Percentiles rank a stretch among this genome's conserved stretches.
phyloP scores from a whole-genome alignment of 139 green algal species.

The Micractinium conductrix region DNA sequence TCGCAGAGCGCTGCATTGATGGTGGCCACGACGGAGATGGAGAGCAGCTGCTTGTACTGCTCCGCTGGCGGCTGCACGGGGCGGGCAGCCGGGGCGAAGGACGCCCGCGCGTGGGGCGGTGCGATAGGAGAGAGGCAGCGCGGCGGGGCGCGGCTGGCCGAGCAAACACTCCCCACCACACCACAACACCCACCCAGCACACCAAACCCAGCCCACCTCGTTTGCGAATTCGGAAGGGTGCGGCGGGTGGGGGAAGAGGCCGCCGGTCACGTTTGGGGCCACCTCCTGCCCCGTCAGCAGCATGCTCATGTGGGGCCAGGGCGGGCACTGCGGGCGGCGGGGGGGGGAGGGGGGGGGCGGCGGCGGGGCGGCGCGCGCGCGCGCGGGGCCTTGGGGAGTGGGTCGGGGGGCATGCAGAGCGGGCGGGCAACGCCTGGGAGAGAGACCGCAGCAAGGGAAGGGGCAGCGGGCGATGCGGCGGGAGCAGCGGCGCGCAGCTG shows the following conservation, averaged over 20 bases:
- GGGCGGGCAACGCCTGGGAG: no score
- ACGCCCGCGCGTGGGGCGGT: no score
- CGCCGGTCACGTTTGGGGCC: background rate
- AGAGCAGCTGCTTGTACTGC: conserved; percentile 65
- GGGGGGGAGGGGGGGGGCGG: no score
- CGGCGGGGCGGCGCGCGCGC: no score
- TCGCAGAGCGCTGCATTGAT: conserved; percentile 82
- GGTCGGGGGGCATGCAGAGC: no score
- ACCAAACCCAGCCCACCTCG: background rate
- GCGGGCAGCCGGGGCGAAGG: background rate
- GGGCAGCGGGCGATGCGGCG: background rate
- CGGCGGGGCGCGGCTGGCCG: no score
- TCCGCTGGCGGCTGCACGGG: conserved; percentile 14
- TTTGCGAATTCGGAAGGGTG: background rate
- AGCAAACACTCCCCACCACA: background rate
- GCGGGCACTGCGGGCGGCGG: conserved; percentile 15
- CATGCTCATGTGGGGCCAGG: conserved; percentile 19
- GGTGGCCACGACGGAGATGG: conserved; percentile 64
- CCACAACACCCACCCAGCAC: background rate
- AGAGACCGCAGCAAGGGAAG: background rate
- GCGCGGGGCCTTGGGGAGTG: no score
- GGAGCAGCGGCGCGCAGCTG: no score
- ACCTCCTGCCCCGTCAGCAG: background rate
- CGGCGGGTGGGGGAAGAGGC: conserved; percentile 24
- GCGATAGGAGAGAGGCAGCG: no score